A percentile compares a stretch with the other conserved stretches of the same genome.
phyloP scores from a whole-genome alignment of 2,329 filamentous ascomycete species.

The Periconia sp. region DNA sequence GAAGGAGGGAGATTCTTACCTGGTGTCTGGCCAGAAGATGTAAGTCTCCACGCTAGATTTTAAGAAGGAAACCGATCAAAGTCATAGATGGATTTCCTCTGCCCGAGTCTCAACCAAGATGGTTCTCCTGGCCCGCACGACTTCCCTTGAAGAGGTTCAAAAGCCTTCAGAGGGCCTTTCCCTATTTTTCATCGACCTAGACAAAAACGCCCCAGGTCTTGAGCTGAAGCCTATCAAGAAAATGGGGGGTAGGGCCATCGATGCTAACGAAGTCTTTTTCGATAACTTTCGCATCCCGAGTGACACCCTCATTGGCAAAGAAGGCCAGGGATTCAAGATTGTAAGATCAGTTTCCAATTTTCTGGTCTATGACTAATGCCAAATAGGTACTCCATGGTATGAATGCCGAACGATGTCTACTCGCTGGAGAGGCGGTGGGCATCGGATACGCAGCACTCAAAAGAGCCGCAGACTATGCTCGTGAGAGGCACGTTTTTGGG shows the following conservation, averaged over 20 bases:
- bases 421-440: slow-evolving; percentile 76
- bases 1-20: slow-evolving; percentile 63
- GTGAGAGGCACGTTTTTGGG: slow-evolving; percentile 56
- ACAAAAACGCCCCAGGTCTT: slow-evolving; percentile 61
- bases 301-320: slow-evolving; percentile 67
- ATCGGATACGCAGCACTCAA: slow-evolving; percentile 69
- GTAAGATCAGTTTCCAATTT: slow-evolving; percentile 30
- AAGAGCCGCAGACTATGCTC: slow-evolving; percentile 49
- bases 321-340: slow-evolving; percentile 77
- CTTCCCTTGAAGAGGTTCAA: slow-evolving; percentile 64
- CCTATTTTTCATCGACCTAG: slow-evolving; percentile 78
- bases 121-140: slow-evolving; percentile 79
- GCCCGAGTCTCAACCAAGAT: slow-evolving; percentile 82
- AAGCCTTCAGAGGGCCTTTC: slow-evolving; percentile 77
- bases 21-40: slow-evolving; percentile 77
- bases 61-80: not conserved
- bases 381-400: slow-evolving; percentile 48
- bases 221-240: slow-evolving; percentile 75
- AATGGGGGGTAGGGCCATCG: slow-evolving; percentile 81
- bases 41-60: slow-evolving; percentile 13
- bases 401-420: slow-evolving; percentile 52
- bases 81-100: slow-evolving; percentile 72
- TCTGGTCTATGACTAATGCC: not conserved
- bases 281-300: slow-evolving; percentile 71
- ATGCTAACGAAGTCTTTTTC: slow-evolving; percentile 88